Conservation (phyloP, 2,329 filamentous ascomycete species). For the Epichloe glyceriae region DNA sequence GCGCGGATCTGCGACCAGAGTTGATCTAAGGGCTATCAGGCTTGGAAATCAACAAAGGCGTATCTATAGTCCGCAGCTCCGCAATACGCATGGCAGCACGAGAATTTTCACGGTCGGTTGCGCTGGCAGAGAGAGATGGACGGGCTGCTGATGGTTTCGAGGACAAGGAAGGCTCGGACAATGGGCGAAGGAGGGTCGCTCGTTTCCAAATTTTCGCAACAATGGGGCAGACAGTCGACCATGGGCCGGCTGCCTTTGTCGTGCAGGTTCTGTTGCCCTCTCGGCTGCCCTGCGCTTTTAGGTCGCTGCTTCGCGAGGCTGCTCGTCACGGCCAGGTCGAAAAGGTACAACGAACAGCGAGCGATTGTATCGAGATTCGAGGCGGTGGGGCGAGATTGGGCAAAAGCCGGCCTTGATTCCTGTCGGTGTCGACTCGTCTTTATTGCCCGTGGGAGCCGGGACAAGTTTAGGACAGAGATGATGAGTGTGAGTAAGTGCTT, state of each 20-base stretch:
- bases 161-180: not conserved
- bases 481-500: not conserved
- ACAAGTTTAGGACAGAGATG: not conserved
- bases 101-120: not conserved
- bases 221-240: not conserved
- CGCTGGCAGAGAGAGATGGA: not conserved
- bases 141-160: not conserved
- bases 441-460: not conserved
- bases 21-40: not conserved
- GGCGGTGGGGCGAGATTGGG: not conserved
- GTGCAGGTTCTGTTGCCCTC: not conserved
- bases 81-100: constrained; percentile 1
- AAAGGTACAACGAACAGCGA: not conserved
- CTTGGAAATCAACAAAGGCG: not conserved
- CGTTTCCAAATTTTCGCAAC: not conserved
- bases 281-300: not conserved
- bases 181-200: not conserved
- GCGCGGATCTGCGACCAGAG: not conserved
- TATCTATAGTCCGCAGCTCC: not conserved
- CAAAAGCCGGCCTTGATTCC: not conserved
- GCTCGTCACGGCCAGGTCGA: not conserved
- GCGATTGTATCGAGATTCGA: not conserved
- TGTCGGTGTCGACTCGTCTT: not conserved
- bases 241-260: not conserved
- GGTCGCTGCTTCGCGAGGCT: not conserved